Base-by-base conservation (phyloP, 306 rosid genomes). In the Lablab purpureus region DNA sequence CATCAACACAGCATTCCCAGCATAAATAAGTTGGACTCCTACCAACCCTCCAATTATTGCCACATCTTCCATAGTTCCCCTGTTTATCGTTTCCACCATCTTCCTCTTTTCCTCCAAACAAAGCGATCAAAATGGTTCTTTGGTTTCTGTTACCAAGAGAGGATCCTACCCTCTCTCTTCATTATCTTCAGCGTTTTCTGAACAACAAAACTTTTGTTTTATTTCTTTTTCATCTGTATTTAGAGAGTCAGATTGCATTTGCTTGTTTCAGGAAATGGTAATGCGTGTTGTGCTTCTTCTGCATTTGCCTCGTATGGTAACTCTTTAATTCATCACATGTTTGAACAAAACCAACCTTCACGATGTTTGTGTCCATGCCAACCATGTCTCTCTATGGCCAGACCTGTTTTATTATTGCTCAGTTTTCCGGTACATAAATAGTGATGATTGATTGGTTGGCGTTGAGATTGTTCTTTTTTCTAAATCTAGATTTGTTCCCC, bases 1-100 rank as follows among this genome's bases (percentile, higher is more conserved):
- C 41, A 86, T 72, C 66, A 92, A 30, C 28, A 90, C 63, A 14
- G 99, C 88, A 21, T 91, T 87, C 19, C 91, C 97, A 12, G 97
- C 95, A 63, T 90, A 87, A 9, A 88, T 81, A 73, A 91, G 36
- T 82, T 94, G 98, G 19, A 87, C 79, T 60, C 68, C 87, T 7
- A 92, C 73, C 75, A 94, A 84, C 10, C 97, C 97, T 63, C 88
- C 89, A 0, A 87, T 81, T 40, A 91, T 62, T 43, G 40, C 87
- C 4, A 74, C 73, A 52, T 91, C 91, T 81, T 91, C 95, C 37
- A 87, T 22, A 36, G 60, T 15, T 15, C 63, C 47, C 65, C n/a
- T 66, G 59, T 67, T 82, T 5, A 58, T 56, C 32, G 23, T 58
- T 55, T 54, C 55, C 83, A 2, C 21, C 65, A 32, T 67, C 71